These are phyloP conservation scores for Claviceps humidiphila DNA, from an alignment of 2,329 filamentous ascomycete genomes.

Conservation along the genomic window DNA sequence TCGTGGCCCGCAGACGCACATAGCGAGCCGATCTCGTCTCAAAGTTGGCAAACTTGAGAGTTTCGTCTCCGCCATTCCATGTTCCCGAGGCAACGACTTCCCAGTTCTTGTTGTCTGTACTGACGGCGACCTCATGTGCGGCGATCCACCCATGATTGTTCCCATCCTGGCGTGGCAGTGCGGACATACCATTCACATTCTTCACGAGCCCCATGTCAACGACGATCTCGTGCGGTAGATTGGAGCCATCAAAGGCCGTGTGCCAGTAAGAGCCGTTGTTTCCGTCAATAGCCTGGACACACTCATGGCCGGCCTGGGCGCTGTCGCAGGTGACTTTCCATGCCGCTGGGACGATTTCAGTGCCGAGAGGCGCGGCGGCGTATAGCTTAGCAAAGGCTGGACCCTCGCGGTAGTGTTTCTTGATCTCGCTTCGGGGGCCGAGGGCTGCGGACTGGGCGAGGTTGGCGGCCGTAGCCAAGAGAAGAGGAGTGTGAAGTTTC, in stretches of 20 bases:
- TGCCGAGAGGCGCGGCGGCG: slow-evolving; percentile 4
- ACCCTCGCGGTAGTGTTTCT: slow-evolving; percentile 1
- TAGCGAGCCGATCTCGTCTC: slow-evolving; percentile 16
- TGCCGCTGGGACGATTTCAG: slow-evolving; percentile 3
- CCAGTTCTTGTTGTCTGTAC: slow-evolving; percentile 16
- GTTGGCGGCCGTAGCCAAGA: neutral
- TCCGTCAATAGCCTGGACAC: slow-evolving; percentile 16
- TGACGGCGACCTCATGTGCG: slow-evolving; percentile 15
- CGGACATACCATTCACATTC: slow-evolving; percentile 18
- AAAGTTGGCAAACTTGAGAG: slow-evolving; percentile 20
- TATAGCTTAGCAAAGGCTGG: slow-evolving; percentile 2
- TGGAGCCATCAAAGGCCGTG: slow-evolving; percentile 6
- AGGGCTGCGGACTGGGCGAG: neutral
- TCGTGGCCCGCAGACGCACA: slow-evolving; percentile 15
- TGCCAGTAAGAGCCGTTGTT: slow-evolving; percentile 18
- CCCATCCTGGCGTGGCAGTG: slow-evolving; percentile 16
- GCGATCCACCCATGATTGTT: slow-evolving; percentile 15
- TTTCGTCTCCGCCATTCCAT: slow-evolving; percentile 15
- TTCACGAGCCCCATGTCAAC: slow-evolving; percentile 15
- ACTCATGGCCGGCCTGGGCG: slow-evolving; percentile 14
- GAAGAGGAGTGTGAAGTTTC: neutral
- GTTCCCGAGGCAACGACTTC: slow-evolving; percentile 16
- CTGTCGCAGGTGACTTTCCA: slow-evolving; percentile 19
- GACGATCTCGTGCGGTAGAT: slow-evolving; percentile 17
- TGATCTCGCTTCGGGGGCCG: neutral